Evolutionary conservation across 495 filamentous ascomycete genomes (phyloP).

Genomic region (Pyronema domesticum): DNA sequence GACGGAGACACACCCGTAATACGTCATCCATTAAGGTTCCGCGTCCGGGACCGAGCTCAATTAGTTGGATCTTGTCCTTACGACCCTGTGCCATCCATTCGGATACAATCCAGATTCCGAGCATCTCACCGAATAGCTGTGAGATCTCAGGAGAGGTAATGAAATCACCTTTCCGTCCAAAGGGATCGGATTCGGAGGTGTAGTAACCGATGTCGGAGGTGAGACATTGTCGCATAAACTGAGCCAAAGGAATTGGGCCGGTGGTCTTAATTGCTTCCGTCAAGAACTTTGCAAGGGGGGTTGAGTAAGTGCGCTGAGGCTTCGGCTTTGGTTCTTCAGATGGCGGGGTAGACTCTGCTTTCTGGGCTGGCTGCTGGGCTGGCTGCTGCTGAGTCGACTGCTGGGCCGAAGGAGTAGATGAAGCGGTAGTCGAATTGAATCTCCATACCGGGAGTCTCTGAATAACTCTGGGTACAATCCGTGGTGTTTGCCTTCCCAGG

Average conservation of each 20-base stretch:
- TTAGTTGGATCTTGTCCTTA: conserved; percentile 55
- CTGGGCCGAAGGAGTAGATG: background rate
- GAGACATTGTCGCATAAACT: conserved; percentile 96
- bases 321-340: too few relatives aligned
- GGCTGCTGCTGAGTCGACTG: too few relatives aligned
- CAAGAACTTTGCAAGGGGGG: background rate
- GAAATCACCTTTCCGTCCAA: conserved; percentile 82
- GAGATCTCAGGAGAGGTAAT: conserved; percentile 95
- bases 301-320: background rate
- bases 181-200: conserved; percentile 62
- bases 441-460: too few relatives aligned
- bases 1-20: conserved; percentile 26
- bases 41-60: conserved; percentile 86
- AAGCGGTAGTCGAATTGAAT: background rate
- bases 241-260: conserved; percentile 75
- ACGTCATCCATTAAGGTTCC: conserved; percentile 97
- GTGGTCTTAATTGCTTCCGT: conserved; percentile 36
- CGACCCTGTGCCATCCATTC: conserved; percentile 90
- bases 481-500: too few relatives aligned
- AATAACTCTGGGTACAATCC: too few relatives aligned
- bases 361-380: too few relatives aligned
- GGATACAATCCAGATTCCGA: conserved; percentile 83
- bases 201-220: conserved; percentile 88
- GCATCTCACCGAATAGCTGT: conserved; percentile 85
- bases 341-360: too few relatives aligned